Evolutionary conservation across 441 rosid genomes (phyloP).

Genomic region (Pelargonium citronellum): DNA sequence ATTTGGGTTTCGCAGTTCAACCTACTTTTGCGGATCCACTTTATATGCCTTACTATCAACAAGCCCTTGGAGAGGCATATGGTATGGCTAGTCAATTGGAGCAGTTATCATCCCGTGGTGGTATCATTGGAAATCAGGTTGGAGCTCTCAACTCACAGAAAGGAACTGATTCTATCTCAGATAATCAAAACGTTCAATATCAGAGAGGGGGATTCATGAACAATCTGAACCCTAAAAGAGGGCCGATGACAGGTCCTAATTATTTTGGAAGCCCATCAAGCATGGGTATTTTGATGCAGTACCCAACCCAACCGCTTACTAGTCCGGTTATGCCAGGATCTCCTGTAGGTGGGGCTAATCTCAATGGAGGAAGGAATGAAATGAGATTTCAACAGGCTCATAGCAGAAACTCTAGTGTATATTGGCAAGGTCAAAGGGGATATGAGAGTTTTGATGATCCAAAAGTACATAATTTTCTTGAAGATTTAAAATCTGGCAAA

Average conservation of each 20-base stretch:
- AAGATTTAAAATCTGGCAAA: slow-evolving; percentile 63
- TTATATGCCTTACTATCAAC: slow-evolving; percentile 49
- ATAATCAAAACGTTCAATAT: slow-evolving; percentile 32
- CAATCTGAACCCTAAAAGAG: slow-evolving; percentile 28
- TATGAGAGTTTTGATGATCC: slow-evolving; percentile 35
- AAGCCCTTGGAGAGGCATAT: slow-evolving; percentile 38
- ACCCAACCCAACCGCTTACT: slow-evolving; percentile 34
- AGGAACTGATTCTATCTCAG: slow-evolving; percentile 28
- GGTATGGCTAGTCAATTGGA: slow-evolving; percentile 34
- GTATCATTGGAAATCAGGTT: slow-evolving; percentile 30
- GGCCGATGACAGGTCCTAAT: slow-evolving; percentile 29
- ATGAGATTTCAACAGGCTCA: slow-evolving; percentile 27
- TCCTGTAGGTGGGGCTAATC: slow-evolving; percentile 25
- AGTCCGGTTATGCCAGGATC: slow-evolving; percentile 42
- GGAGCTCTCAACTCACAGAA: slow-evolving; percentile 31
- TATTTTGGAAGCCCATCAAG: slow-evolving; percentile 35
- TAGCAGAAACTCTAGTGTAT: slow-evolving; percentile 31
- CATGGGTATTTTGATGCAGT: slow-evolving; percentile 46
- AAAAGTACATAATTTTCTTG: slow-evolving; percentile 49
- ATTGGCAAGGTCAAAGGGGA: slow-evolving; percentile 46
- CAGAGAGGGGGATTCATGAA: slow-evolving; percentile 31
- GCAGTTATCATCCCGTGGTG: slow-evolving; percentile 27
- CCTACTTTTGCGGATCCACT: slow-evolving; percentile 41
- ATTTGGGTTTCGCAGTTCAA: slow-evolving; percentile 36
- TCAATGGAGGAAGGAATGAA: slow-evolving; percentile 31